Base-by-base conservation (phyloP, 352 stramenopile species). In the Pythium sp. region DNA sequence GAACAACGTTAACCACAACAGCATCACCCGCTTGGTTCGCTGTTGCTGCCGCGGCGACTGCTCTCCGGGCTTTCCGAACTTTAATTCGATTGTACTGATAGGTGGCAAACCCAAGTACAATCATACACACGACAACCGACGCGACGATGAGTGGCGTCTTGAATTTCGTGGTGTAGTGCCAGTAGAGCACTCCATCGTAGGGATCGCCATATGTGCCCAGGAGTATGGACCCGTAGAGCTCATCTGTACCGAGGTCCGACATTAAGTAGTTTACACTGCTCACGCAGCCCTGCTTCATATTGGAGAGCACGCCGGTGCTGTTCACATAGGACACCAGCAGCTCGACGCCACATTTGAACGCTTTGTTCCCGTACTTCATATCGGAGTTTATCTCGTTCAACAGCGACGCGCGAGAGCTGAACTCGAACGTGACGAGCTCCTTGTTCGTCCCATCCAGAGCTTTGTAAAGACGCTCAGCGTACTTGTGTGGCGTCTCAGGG, bases 401-500 rank as follows among this genome's bases (percentile, higher is more conserved):
- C 2, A 88, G 9, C 26, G 78, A 73, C 3, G 69, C 79, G 51
- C 88, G 75, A 0, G 72, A 70, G 4, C 76, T 72, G 34, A 77
- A 71, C 18, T 82, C 64, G 57, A 90, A 90, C 14, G 75, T 74
- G n/a, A 90, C 71, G 4, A 87, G 62, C 28, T 76, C 59, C 58
- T 87, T 87, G 11, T 68, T 69, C 30, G 71, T 55, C 8, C 73
- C 76, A 11, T 80, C 54, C 11, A 87, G 63, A 2, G 58, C 73
- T 8, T 70, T 55, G 2, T 77, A 58, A 7, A 87, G 68, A 11
- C 69, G 75, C 38, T 78, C 63, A 7, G 79, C 80, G 38, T 82
- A 90, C 61, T 87, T 84, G 65, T 82, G 65, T 6, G 75, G 76
- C 3, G 78, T 86, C 66, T 85, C 73, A 4, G 80, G 70, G 26